Percentiles rank a stretch among this genome's conserved stretches.
These are phyloP conservation scores for Nicotiana rustica DNA, from an alignment of 305 asterid species.

Conservation along the genomic window DNA sequence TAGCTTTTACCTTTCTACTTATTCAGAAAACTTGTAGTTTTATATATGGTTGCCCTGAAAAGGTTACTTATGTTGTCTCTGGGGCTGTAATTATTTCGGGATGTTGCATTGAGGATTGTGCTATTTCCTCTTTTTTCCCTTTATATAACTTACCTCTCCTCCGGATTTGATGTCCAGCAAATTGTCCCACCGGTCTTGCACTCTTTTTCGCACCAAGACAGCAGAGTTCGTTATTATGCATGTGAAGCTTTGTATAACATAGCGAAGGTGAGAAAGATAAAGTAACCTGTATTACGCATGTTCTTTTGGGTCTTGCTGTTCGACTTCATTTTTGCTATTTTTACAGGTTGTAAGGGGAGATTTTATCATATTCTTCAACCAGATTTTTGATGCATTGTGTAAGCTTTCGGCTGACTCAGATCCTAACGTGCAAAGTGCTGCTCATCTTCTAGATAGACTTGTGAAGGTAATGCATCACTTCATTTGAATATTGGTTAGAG, in stretches of 20 bases:
- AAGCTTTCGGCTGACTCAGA: conserved; percentile 99
- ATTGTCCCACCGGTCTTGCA: conserved; percentile 92
- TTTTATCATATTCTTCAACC: conserved; percentile 95
- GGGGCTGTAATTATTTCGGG: conserved; percentile 28
- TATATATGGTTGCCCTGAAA: not conserved
- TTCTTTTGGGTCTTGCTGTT: conserved; percentile 21
- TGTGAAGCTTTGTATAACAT: conserved; percentile 99
- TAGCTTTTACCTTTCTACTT: conserved; percentile 2
- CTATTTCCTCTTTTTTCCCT: conserved; percentile 7
- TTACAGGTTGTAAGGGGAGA: conserved; percentile 99
- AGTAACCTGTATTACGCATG: conserved; percentile 20
- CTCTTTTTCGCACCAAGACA: conserved; percentile 95
- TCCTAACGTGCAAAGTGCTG: conserved; percentile 99
- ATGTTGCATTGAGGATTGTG: conserved; percentile 21
- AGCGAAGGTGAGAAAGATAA: conserved; percentile 75
- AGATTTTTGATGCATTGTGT: conserved; percentile 92
- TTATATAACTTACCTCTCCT: conserved; percentile 43
- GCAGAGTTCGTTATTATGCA: conserved; percentile 99
- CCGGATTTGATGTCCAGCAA: conserved; percentile 63
- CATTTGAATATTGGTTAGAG: conserved; percentile 17
- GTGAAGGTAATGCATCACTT: conserved; percentile 71
- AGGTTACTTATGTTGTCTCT: not conserved
- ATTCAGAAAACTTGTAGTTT: not conserved
- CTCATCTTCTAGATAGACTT: conserved; percentile 99
- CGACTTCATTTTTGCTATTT: conserved; percentile 40